Percentiles rank a stretch among this genome's conserved stretches.
phyloP scores from a whole-genome alignment of 2,329 filamentous ascomycete species.

The Diaporthe nobilis region DNA sequence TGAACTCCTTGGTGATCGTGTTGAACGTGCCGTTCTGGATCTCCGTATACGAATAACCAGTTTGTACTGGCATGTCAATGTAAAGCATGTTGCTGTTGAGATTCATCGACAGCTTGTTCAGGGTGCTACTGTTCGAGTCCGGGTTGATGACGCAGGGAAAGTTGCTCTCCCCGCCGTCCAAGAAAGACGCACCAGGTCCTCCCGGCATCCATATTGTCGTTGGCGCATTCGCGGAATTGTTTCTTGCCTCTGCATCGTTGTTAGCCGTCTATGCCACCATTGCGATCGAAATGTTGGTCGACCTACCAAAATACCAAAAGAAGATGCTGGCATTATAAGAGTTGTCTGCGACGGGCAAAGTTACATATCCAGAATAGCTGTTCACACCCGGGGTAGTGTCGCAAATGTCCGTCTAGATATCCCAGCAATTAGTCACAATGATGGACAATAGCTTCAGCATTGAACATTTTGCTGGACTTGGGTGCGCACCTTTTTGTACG shows the following conservation, averaged over 20 bases:
- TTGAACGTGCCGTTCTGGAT: constrained; percentile 45
- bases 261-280: not conserved
- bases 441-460: too few relatives aligned
- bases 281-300: not conserved
- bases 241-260: constrained; percentile 59
- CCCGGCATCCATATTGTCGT: constrained; percentile 74
- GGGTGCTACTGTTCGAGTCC: constrained; percentile 62
- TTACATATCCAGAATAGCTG: constrained; percentile 70
- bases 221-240: constrained; percentile 66
- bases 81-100: constrained; percentile 77
- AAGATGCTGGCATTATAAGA: constrained; percentile 71
- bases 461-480: not conserved
- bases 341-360: constrained; percentile 56
- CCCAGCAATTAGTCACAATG: not conserved
- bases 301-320: constrained; percentile 67
- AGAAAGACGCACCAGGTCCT: constrained; percentile 70
- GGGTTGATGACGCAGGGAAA: constrained; percentile 67
- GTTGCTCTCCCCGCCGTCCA: constrained; percentile 64
- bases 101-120: constrained; percentile 75
- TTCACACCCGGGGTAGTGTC: constrained; percentile 69
- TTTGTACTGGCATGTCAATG: constrained; percentile 72
- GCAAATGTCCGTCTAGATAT: constrained; percentile 57
- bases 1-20: constrained; percentile 42
- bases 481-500: constrained; percentile 31
- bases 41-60: constrained; percentile 51